Percentiles rank a stretch among this genome's conserved stretches.
phyloP scores from a whole-genome alignment of 371 early-diverging fungal genomes.

The Saksenaea vasiformis region DNA sequence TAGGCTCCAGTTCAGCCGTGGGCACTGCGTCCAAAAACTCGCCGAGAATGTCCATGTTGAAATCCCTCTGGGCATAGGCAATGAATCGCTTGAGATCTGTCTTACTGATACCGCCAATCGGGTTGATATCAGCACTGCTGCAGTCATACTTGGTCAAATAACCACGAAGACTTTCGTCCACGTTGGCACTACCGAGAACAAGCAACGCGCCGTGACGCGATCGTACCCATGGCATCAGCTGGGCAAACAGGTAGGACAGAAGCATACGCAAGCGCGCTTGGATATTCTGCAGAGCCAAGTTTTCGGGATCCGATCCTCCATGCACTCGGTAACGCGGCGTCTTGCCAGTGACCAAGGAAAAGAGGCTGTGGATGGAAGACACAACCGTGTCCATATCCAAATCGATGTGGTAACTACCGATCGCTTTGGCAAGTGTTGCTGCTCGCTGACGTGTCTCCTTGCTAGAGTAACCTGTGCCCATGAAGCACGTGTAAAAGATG shows the following conservation, averaged over 20 bases:
- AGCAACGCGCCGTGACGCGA: constrained; percentile 76
- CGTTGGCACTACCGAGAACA: constrained; percentile 95
- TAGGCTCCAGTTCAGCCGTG: constrained; percentile 95
- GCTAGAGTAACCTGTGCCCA: constrained; percentile 93
- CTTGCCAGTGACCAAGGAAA: constrained; percentile 76
- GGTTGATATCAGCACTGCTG: constrained; percentile 96
- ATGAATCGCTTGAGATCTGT: constrained; percentile 87
- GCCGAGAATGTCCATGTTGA: constrained; percentile 70
- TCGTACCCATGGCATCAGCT: constrained; percentile 90
- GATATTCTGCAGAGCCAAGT: constrained; percentile 96
- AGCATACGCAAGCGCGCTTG: constrained; percentile 97
- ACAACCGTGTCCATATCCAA: constrained; percentile 89
- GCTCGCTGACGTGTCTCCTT: constrained; percentile 86
- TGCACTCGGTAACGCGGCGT: constrained; percentile 80
- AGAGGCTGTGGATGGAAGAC: constrained; percentile 72
- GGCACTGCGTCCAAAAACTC: constrained; percentile 90
- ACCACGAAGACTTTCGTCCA: constrained; percentile 95
- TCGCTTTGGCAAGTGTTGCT: constrained; percentile 71
- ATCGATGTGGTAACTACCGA: constrained; percentile 92
- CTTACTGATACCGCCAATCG: constrained; percentile 95
- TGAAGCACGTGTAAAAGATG: constrained; percentile 94
- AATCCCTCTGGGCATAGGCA: constrained; percentile 63
- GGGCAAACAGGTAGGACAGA: constrained; percentile 92
- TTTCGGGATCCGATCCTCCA: constrained; percentile 88
- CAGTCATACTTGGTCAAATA: constrained; percentile 99